Evolutionary conservation across 208 protist genomes (phyloP), one percentile per base, ranked within the genome.

Genomic region (Trypanosoma scelopori): DNA sequence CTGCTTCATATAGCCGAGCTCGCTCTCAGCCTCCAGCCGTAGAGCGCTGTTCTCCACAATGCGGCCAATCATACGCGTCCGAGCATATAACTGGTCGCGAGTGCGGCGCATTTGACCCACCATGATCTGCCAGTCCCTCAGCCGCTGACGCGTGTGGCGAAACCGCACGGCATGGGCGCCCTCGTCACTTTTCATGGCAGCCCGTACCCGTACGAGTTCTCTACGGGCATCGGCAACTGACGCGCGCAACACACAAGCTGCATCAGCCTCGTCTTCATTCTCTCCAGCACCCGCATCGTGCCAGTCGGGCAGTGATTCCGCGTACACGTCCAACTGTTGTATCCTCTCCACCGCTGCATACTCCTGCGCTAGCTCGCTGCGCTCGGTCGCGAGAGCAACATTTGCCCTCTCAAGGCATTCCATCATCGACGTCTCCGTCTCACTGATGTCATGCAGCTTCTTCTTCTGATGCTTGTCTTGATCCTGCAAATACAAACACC

Each of bases 101-200:
- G 62, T 74, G 46, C 56, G 56, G 22, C 72, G 76, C 57, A 69
- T 43, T 27, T 62, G 37, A 27, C 52, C 63, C 11, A 64, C 67
- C 51, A 89, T 77, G 18, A 76, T 72, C 35, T 89, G 78, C 82
- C 82, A 89, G 52, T 89, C 82, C 56, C 71, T 71, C 9, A 89
- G 67, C 4, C 71, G 69, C 52, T 89, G 82, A 48, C 76, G 75
- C 16, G 82, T 25, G 32, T 85, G 71, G 13, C 72, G 82, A 42
- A 84, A 75, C 25, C 68, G 69, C 7, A 69, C 66, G 0, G 62
- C 47, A 48, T 88, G 82, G 5, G 62, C 41, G 11, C 75, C 69
- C 3, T 65, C 63, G 12, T 66, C 69, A 55, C 67, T 79, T 28
- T 71, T 41, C 18, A 88, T 39, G 0, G 39, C 60, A 0, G 74